A percentile compares a stretch with the other conserved stretches of the same genome.
phyloP scores from a whole-genome alignment of 176 grass and related monocot genomes.

The Bothriochloa decipiens region DNA sequence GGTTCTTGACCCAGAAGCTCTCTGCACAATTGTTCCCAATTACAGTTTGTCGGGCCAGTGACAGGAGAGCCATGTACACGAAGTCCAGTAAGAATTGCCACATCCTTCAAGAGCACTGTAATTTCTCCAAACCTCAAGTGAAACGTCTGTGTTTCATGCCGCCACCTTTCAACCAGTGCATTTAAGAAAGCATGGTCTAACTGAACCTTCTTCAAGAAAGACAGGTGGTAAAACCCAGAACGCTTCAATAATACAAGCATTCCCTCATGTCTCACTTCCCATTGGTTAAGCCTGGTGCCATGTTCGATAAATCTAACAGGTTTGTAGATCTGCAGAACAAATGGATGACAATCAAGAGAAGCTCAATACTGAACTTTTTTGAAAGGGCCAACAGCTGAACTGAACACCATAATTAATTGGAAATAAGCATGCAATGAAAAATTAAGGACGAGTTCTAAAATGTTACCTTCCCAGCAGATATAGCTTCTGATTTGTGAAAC shows the following conservation, averaged over 20 bases:
- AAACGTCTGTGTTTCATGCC: slow-evolving; percentile 56
- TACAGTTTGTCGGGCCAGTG: slow-evolving; percentile 36
- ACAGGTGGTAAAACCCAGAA: slow-evolving; percentile 55
- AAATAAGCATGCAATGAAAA: not conserved
- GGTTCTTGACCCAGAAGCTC: slow-evolving; percentile 46
- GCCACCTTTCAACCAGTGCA: slow-evolving; percentile 57
- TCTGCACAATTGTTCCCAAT: slow-evolving; percentile 49
- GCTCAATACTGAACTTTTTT: not conserved
- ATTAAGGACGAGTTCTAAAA: not conserved
- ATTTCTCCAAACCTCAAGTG: slow-evolving; percentile 56
- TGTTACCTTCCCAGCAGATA: slow-evolving; percentile 50
- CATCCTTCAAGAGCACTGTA: slow-evolving; percentile 53
- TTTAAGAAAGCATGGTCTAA: slow-evolving; percentile 53
- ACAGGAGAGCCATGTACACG: slow-evolving; percentile 49
- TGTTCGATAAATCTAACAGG: slow-evolving; percentile 62
- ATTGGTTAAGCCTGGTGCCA: slow-evolving; percentile 53
- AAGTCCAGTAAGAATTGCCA: slow-evolving; percentile 50
- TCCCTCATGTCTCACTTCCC: slow-evolving; percentile 51
- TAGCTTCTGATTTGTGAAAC: slow-evolving; percentile 52
- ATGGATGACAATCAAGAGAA: not conserved
- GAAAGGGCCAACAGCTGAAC: not conserved
- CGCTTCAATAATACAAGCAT: slow-evolving; percentile 38
- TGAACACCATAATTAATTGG: not conserved
- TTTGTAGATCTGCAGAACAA: slow-evolving; percentile 45
- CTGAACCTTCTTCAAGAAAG: slow-evolving; percentile 54